Evolutionary conservation across 2,329 filamentous ascomycete genomes (phyloP), one percentile per base, ranked within the genome.

Genomic region (Aspergillus pseudotamarii): DNA sequence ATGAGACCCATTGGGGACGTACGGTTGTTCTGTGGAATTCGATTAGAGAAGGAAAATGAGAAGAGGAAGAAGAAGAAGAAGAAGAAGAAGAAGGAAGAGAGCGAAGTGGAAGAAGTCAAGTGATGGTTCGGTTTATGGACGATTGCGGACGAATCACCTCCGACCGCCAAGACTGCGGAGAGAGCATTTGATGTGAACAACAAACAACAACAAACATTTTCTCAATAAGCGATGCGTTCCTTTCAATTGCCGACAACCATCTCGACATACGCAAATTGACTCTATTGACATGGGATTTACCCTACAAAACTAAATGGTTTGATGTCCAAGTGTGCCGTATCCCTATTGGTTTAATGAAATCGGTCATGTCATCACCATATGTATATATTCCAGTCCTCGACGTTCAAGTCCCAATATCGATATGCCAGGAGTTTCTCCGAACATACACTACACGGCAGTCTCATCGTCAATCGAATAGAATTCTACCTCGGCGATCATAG

Each of bases 1-100:
- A 86, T 75, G 67, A 88, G 71, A n/a, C 84, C 85, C 86, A 88
- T 88, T n/a, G 54, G 72, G 23, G 3, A 30, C 23, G 23, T 34
- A 30, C n/a, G 8, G 43, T 54, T 26, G 14, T 55, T 28, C 14
- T 14, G 34, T 11, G 55, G 45, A 26, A 19, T 45, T 50, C 32
- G 38, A 21, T 45, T 46, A 32, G 43, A 16, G 50, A 26, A 45
- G 26, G 48, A 46, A 48, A 46, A 57, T 3, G 23, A 26, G 23
- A 48, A 46, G 54, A n/a, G n/a, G n/a, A n/a, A n/a, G n/a, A n/a
- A n/a, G n/a, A n/a, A n/a, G n/a, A n/a, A n/a, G n/a, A n/a, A n/a
- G n/a, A n/a, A n/a, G n/a, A n/a, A 26, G 36, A 54, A 43, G 57
- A 50, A 38, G 38, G 57, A 56, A 58, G 55, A 43, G 38, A 9